Conservation (phyloP, 2,329 filamentous ascomycete genomes). For the Nigrospora oryzae region DNA sequence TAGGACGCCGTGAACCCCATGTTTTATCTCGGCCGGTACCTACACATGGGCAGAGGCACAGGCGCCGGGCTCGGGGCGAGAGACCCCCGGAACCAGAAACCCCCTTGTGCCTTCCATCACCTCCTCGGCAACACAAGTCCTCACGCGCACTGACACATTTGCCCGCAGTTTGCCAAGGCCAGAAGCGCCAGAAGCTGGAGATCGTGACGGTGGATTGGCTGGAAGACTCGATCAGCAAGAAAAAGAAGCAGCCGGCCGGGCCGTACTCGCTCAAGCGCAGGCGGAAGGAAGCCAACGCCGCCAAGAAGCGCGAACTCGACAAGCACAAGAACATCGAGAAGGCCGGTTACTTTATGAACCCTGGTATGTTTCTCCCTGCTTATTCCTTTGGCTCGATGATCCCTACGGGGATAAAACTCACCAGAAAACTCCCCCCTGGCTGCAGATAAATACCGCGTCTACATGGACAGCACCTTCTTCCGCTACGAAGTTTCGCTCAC, state of each 20-base stretch:
- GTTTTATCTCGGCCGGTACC: too few relatives aligned
- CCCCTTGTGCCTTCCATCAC: too few relatives aligned
- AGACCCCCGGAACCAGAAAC: too few relatives aligned
- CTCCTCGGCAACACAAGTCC: too few relatives aligned
- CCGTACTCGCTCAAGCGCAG: slow-evolving; percentile 33
- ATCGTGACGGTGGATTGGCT: slow-evolving; percentile 46
- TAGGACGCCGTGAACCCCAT: slow-evolving; percentile 8
- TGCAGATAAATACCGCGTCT: slow-evolving; percentile 45
- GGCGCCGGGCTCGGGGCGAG: too few relatives aligned
- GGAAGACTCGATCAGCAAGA: slow-evolving; percentile 30
- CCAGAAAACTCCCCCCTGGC: too few relatives aligned
- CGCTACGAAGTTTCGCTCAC: slow-evolving; percentile 54
- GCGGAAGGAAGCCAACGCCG: slow-evolving; percentile 22
- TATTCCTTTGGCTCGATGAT: neutral
- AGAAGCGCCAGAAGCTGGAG: slow-evolving; percentile 25
- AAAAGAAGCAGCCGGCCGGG: slow-evolving; percentile 18
- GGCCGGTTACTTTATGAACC: slow-evolving; percentile 36
- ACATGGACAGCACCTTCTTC: slow-evolving; percentile 54
- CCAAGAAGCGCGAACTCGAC: slow-evolving; percentile 27
- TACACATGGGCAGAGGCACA: too few relatives aligned
- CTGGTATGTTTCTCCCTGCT: slow-evolving; percentile 24
- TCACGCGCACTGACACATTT: too few relatives aligned
- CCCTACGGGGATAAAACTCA: too few relatives aligned
- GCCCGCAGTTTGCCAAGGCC: slow-evolving; percentile 25
- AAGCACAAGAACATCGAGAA: slow-evolving; percentile 20